Evolutionary conservation across 306 rosid genomes (phyloP).

Genomic region (Rosa rugosa): DNA sequence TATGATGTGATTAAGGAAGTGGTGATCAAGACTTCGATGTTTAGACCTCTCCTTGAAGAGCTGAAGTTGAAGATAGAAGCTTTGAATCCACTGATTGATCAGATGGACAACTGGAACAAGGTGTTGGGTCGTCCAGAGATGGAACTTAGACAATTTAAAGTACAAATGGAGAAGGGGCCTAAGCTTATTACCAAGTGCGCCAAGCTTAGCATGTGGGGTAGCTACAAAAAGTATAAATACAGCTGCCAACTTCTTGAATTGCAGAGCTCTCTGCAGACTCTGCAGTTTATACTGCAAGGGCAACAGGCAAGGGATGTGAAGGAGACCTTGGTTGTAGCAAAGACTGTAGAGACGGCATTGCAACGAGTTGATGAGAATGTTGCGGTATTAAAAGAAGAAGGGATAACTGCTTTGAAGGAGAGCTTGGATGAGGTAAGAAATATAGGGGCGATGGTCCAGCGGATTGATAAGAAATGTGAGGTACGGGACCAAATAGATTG

Average conservation of each 20-base stretch:
- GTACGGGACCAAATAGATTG: slow-evolving; percentile 4
- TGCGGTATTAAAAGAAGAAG: neutral
- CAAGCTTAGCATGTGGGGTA: slow-evolving; percentile 37
- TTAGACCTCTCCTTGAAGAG: neutral
- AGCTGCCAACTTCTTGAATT: slow-evolving; percentile 35
- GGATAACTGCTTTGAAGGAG: neutral
- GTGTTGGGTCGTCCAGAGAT: slow-evolving; percentile 26
- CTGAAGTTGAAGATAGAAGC: neutral
- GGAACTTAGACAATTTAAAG: slow-evolving; percentile 23
- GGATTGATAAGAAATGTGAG: neutral
- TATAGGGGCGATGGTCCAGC: neutral
- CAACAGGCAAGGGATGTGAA: too few species aligned
- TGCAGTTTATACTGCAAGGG: too few species aligned
- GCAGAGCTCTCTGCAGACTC: slow-evolving; percentile 21
- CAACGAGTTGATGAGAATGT: neutral
- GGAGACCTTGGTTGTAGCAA: too few species aligned
- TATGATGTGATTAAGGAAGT: slow-evolving; percentile 4
- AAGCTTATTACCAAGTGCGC: slow-evolving; percentile 30
- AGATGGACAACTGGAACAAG: slow-evolving; percentile 23
- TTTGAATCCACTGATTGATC: slow-evolving; percentile 16
- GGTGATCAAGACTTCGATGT: slow-evolving; percentile 1
- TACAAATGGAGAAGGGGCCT: slow-evolving; percentile 16
- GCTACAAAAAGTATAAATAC: slow-evolving; percentile 22
- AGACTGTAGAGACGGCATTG: too few species aligned
- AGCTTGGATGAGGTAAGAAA: neutral